phyloP scores from a whole-genome alignment of 2,329 filamentous ascomycete genomes.

The Grosmannia clavigera region DNA sequence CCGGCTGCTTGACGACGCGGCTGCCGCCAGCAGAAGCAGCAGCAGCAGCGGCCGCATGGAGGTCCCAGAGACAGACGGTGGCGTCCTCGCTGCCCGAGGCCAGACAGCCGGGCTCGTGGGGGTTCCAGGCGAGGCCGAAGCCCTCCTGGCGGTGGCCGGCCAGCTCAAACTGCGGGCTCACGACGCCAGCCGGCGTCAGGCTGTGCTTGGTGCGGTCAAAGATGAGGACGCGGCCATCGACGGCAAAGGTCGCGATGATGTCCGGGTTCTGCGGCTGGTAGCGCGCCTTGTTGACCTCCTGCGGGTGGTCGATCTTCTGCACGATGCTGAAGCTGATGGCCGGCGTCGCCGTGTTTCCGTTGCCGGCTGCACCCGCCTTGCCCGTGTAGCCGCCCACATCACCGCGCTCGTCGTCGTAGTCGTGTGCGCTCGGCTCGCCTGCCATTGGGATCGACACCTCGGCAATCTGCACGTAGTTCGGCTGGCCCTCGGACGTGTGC shows the following conservation, averaged over 20 bases:
- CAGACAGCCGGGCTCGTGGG: constrained; percentile 67
- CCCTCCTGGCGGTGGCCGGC: constrained; percentile 79
- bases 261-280: constrained; percentile 97
- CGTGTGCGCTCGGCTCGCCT: constrained; percentile 57
- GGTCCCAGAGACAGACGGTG: constrained; percentile 87
- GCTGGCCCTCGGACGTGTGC: constrained; percentile 74
- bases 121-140: constrained; percentile 88
- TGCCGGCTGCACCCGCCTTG: constrained; percentile 21
- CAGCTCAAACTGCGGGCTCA: constrained; percentile 75
- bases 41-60: constrained; percentile 49
- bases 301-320: constrained; percentile 91
- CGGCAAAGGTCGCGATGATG: constrained; percentile 85
- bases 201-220: constrained; percentile 95
- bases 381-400: constrained; percentile 91
- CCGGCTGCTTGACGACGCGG: constrained; percentile 57
- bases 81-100: constrained; percentile 86
- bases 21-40: constrained; percentile 34
- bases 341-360: constrained; percentile 20
- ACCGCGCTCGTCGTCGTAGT: constrained; percentile 84
- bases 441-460: constrained; percentile 85
- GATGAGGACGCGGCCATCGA: constrained; percentile 77
- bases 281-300: constrained; percentile 95
- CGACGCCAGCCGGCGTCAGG: constrained; percentile 57
- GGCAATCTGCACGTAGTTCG: constrained; percentile 90
- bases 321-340: constrained; percentile 81